Evolutionary conservation across 768 basidiomycete species (phyloP).

Genomic region (Harrya chromipes): DNA sequence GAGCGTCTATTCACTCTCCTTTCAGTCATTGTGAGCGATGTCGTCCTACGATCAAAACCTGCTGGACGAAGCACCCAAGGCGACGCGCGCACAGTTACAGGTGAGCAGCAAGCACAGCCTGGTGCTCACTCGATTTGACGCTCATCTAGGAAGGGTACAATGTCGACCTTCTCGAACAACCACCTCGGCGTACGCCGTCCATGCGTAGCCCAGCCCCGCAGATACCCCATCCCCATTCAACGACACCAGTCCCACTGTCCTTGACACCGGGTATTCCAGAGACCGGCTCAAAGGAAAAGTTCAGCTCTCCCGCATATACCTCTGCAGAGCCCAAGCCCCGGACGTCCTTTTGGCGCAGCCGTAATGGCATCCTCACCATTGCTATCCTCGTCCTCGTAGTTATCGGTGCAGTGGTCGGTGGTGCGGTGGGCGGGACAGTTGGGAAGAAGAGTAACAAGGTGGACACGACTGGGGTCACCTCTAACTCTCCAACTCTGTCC

Average conservation of each 20-base stretch:
- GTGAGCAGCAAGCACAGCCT: constrained; percentile 32
- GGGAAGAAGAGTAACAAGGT: constrained; percentile 21
- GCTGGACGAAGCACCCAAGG: constrained; percentile 38
- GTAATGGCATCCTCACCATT: constrained; percentile 41
- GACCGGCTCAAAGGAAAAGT: constrained; percentile 12
- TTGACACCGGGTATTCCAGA: constrained; percentile 11
- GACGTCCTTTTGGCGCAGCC: constrained; percentile 49
- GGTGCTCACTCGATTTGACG: neutral
- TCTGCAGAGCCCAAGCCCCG: constrained; percentile 1
- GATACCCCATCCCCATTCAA: constrained; percentile 12
- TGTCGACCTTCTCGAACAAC: constrained; percentile 40
- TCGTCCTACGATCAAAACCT: constrained; percentile 40
- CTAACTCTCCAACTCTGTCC: neutral
- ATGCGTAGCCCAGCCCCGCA: constrained; percentile 14
- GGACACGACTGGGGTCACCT: neutral
- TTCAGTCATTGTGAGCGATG: constrained; percentile 14
- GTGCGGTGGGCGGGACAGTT: constrained; percentile 52
- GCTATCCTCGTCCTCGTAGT: constrained; percentile 38
- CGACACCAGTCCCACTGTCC: constrained; percentile 11
- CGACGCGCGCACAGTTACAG: constrained; percentile 43
- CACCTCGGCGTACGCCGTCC: constrained; percentile 22
- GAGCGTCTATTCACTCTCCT: constrained; percentile 19
- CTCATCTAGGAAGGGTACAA: constrained; percentile 50
- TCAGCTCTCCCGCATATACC: neutral
- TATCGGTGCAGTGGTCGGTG: constrained; percentile 53